Base-by-base conservation (phyloP, 495 filamentous ascomycete genomes). In the Darksidea phi region DNA sequence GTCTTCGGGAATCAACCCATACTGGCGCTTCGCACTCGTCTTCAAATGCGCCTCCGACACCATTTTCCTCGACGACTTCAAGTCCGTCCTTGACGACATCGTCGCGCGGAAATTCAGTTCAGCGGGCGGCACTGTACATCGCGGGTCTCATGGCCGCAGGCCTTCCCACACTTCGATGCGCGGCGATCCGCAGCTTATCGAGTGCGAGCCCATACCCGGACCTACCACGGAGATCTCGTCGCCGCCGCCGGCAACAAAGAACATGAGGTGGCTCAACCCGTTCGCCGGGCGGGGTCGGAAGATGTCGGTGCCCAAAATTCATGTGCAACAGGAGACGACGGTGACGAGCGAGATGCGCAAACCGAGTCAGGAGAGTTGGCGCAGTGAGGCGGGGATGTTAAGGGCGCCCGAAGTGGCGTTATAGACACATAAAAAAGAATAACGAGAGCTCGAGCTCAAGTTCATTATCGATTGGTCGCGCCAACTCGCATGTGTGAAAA, bases 41-140 rank as follows among this genome's bases (percentile, higher is more conserved):
- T 69, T 69, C 63, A 69, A 69, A 42, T 69, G 66, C 45, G 64
- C 63, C 8, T 55, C 57, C 17, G 66, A 69, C 24, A 66, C 48
- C 23, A 69, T 69, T 15, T 59, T 69, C 20, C 58, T 69, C 11
- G 66, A 69, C 54, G 66, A 69, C 48, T 69, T 69, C 63, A 69
- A 69, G 37, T 51, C 51, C n/a, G 63, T 67, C 1, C 36, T 67
- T 4, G 63, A 67, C 57, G 61, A 59, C n/a, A 64, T 64, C 28
- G 46, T 64, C 13, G 38, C 47, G n/a, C 17, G 38, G 5, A 45
- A 15, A 37, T 53, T 64, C 17, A 58, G 46, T 12, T 48, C 18
- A 4, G 47, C 28, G 21, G 54, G 60, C 17, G 61, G 54, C 5
- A 55, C 42, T 0, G 52, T 45, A 23, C 51, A 62, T 18, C 59